phyloP scores from a whole-genome alignment of 495 filamentous ascomycete species.

The Aspergillus leporis region DNA sequence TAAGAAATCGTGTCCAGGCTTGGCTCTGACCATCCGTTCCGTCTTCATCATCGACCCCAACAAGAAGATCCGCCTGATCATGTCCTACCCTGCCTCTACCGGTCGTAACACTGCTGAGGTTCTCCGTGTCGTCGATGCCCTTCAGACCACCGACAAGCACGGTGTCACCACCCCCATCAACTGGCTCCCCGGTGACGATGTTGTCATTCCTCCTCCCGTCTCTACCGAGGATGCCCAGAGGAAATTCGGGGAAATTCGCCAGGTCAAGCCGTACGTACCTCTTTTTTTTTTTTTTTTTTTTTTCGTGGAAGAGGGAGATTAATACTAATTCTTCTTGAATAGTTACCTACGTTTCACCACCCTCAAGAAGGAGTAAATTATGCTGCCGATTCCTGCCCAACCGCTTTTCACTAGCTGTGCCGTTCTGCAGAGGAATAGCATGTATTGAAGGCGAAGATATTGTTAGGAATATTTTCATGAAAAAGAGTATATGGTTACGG shows the following conservation, averaged over 20 bases:
- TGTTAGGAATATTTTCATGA: conserved; percentile 15
- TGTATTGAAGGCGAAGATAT: conserved; percentile 11
- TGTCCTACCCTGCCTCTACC: conserved; percentile 95
- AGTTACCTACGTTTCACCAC: conserved; percentile 52
- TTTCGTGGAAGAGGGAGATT: neutral
- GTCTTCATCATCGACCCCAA: conserved; percentile 99
- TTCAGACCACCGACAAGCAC: conserved; percentile 97
- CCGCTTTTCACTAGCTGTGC: conserved; percentile 12
- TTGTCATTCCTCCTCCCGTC: conserved; percentile 90
- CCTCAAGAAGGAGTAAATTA: conserved; percentile 38
- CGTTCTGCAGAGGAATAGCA: conserved; percentile 12
- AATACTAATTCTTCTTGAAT: conserved; percentile 18
- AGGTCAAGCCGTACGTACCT: conserved; percentile 83
- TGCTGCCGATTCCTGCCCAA: conserved; percentile 6
- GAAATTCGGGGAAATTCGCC: conserved; percentile 86
- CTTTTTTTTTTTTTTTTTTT: neutral
- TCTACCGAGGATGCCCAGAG: conserved; percentile 85
- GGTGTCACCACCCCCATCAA: conserved; percentile 91
- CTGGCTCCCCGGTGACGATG: conserved; percentile 87
- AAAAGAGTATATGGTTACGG: conserved; percentile 17
- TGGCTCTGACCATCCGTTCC: conserved; percentile 97
- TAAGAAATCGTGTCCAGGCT: conserved; percentile 30
- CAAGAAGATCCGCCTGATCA: conserved; percentile 95
- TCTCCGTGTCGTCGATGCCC: conserved; percentile 90
- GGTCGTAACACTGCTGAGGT: conserved; percentile 97